A percentile compares a stretch with the other conserved stretches of the same genome.
phyloP scores from a whole-genome alignment of 2,329 filamentous ascomycete genomes.

The Beauveria bassiana region DNA sequence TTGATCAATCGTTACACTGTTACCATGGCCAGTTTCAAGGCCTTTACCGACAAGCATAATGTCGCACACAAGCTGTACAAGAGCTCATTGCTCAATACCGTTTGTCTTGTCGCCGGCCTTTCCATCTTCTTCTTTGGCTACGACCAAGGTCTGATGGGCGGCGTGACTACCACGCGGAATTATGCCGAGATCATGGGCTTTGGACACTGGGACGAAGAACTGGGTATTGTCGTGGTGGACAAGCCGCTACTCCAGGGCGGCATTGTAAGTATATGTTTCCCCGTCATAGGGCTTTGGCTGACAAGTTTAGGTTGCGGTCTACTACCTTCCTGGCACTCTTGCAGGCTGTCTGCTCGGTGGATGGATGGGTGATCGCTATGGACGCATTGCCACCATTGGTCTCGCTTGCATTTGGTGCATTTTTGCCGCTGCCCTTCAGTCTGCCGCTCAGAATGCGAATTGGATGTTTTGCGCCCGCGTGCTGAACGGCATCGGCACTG shows the following conservation, averaged over 20 bases:
- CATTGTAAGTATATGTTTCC: constrained; percentile 16
- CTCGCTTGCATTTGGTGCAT: constrained; percentile 50
- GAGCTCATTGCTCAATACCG: constrained; percentile 46
- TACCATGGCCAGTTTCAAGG: constrained; percentile 7
- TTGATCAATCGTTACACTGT: background rate
- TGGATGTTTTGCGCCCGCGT: constrained; percentile 58
- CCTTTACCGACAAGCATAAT: constrained; percentile 13
- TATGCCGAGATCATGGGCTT: constrained; percentile 60
- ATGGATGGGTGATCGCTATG: constrained; percentile 54
- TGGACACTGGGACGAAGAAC: constrained; percentile 46
- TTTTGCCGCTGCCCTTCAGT: constrained; percentile 56
- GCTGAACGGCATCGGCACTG: constrained; percentile 57
- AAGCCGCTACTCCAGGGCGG: constrained; percentile 31
- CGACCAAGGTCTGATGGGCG: constrained; percentile 51
- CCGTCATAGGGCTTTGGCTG: constrained; percentile 7
- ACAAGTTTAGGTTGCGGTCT: constrained; percentile 19
- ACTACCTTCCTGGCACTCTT: constrained; percentile 48
- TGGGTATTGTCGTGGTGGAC: constrained; percentile 47
- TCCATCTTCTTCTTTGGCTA: constrained; percentile 64
- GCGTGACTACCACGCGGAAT: constrained; percentile 57
- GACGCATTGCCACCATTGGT: constrained; percentile 57
- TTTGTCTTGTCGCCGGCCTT: constrained; percentile 55
- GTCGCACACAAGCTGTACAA: constrained; percentile 49
- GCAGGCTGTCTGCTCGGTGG: constrained; percentile 57
- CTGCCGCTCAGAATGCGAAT: constrained; percentile 53